These are phyloP conservation scores for Penicillium sp. DNA, from an alignment of 2,329 filamentous ascomycete genomes.

Conservation along the genomic window DNA sequence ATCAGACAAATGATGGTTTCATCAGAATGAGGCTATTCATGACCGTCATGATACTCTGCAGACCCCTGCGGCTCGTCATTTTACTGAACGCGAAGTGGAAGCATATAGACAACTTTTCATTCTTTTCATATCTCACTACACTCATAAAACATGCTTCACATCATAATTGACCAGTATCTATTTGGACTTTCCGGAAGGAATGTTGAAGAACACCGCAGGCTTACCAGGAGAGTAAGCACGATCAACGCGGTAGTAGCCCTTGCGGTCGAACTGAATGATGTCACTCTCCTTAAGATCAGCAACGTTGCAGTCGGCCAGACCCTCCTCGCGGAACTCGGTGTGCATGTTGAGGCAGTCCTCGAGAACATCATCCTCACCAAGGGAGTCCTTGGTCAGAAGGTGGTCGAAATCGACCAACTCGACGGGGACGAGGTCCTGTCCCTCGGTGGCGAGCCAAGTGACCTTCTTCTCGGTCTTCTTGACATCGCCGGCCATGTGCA, in stretches of 20 bases:
- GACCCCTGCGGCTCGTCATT: background rate
- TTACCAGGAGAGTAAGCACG: slow-evolving; percentile 57
- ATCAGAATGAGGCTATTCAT: too few species aligned
- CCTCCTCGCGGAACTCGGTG: slow-evolving; percentile 72
- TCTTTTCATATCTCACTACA: background rate
- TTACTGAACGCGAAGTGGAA: background rate
- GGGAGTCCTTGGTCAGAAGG: slow-evolving; percentile 89
- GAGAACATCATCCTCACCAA: slow-evolving; percentile 81
- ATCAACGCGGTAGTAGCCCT: slow-evolving; percentile 89
- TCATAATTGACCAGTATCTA: slow-evolving; percentile 17
- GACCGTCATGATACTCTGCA: too few species aligned
- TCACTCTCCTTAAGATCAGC: slow-evolving; percentile 76
- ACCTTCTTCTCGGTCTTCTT: slow-evolving; percentile 97
- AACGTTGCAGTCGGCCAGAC: slow-evolving; percentile 78
- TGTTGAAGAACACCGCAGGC: slow-evolving; percentile 65
- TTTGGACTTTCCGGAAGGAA: slow-evolving; percentile 62
- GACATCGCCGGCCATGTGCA: slow-evolving; percentile 90
- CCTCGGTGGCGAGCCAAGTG: slow-evolving; percentile 79
- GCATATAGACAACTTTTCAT: background rate
- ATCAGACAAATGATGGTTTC: too few species aligned
- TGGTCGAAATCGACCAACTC: slow-evolving; percentile 95
- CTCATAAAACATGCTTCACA: slow-evolving; percentile 6
- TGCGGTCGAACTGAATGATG: slow-evolving; percentile 92
- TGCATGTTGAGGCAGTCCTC: slow-evolving; percentile 78
- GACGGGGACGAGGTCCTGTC: slow-evolving; percentile 73